These are phyloP conservation scores for Boletus semigastroideus DNA, from an alignment of 1,284 basidiomycete species.

Conservation along the genomic window DNA sequence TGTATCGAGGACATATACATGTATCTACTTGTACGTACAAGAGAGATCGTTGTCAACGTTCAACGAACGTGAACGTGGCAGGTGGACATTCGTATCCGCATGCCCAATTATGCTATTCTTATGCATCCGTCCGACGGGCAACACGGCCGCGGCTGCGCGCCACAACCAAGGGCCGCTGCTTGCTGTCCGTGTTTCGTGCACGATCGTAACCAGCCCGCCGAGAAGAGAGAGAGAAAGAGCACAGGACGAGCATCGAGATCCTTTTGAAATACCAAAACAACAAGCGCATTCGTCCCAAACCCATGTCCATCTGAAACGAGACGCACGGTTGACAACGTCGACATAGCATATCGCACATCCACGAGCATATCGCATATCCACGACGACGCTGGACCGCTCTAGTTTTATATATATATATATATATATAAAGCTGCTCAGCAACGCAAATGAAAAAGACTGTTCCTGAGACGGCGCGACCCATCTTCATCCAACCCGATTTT, in stretches of 20 bases:
- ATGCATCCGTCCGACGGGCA: slow-evolving; percentile 6
- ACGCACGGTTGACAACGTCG: slow-evolving; percentile 4
- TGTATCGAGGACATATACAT: too few species aligned
- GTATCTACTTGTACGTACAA: background rate
- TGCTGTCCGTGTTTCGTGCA: slow-evolving; percentile 24
- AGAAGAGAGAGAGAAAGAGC: slow-evolving; percentile 7
- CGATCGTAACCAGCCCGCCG: slow-evolving; percentile 19
- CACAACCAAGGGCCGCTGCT: slow-evolving; percentile 1
- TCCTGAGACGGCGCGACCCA: slow-evolving; percentile 1
- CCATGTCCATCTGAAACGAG: slow-evolving; percentile 20
- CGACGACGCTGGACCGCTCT: background rate
- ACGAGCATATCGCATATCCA: background rate
- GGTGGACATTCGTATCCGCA: slow-evolving; percentile 1
- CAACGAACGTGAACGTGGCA: slow-evolving; percentile 9
- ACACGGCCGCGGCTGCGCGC: slow-evolving; percentile 5
- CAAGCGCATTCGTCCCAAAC: slow-evolving; percentile 1
- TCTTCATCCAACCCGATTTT: slow-evolving; percentile 5
- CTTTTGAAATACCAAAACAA: slow-evolving; percentile 6
- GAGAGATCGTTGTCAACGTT: background rate
- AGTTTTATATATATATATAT: too few species aligned
- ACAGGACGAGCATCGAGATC: background rate
- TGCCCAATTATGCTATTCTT: background rate
- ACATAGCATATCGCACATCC: background rate
- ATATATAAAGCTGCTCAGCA: too few species aligned
- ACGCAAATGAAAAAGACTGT: background rate